These are phyloP conservation scores for Ophiostoma ips DNA, from an alignment of 2,329 filamentous ascomycete species.

Conservation along the genomic window DNA sequence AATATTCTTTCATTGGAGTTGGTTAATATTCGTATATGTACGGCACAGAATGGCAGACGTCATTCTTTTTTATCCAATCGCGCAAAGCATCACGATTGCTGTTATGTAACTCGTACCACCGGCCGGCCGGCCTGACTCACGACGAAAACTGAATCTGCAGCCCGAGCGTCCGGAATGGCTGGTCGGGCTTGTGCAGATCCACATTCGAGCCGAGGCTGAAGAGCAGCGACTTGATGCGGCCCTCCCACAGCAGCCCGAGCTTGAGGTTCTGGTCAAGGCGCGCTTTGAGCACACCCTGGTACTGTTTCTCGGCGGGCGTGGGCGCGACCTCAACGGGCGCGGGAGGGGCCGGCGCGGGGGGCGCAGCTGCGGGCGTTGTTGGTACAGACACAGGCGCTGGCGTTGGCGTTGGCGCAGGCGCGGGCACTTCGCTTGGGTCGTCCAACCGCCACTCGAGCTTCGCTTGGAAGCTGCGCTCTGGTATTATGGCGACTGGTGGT, in stretches of 20 bases:
- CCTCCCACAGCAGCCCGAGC: slow-evolving; percentile 83
- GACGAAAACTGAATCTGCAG: slow-evolving; percentile 75
- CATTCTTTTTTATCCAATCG: too few species aligned
- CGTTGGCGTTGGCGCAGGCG: too few species aligned
- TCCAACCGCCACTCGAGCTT: slow-evolving; percentile 38
- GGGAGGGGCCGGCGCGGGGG: slow-evolving; percentile 18
- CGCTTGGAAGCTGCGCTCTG: slow-evolving; percentile 29
- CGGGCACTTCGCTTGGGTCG: neutral
- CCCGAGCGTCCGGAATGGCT: slow-evolving; percentile 63
- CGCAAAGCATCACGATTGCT: too few species aligned
- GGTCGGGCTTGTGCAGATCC: slow-evolving; percentile 61
- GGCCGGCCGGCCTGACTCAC: too few species aligned
- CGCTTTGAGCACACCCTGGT: slow-evolving; percentile 79
- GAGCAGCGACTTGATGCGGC: slow-evolving; percentile 77
- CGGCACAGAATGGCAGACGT: too few species aligned
- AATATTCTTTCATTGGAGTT: too few species aligned
- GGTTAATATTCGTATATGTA: too few species aligned
- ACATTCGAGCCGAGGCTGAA: slow-evolving; percentile 83
- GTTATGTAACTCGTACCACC: too few species aligned
- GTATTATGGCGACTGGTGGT: neutral
- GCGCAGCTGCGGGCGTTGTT: neutral
- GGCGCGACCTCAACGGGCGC: neutral
- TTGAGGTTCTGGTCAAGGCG: slow-evolving; percentile 78
- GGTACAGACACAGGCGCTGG: too few species aligned
- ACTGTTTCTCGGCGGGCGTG: slow-evolving; percentile 42